Conservation (phyloP, 208 protist species). For the Wallacemonas sp. region DNA sequence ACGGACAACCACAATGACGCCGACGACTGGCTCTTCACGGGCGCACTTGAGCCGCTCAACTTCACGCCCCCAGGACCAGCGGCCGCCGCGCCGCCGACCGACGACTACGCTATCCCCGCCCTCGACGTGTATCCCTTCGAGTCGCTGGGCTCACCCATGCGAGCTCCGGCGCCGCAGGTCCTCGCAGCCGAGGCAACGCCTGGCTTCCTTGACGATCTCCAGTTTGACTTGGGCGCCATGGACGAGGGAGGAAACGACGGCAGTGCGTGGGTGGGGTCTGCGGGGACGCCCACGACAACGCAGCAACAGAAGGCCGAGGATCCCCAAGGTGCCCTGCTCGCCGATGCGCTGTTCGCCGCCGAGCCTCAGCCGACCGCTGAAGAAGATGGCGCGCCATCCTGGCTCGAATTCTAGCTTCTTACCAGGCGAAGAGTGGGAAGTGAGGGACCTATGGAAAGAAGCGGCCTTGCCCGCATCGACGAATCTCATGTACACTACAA, state of each 20-base stretch:
- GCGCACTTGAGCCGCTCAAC: constrained; percentile 11
- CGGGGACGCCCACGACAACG: not conserved
- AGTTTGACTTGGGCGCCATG: constrained; percentile 5
- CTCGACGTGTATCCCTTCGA: not conserved
- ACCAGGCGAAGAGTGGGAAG: no score
- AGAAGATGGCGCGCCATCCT: not conserved
- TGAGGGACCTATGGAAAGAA: no score
- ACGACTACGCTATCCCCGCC: no score
- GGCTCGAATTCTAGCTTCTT: not conserved
- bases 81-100: not conserved
- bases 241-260: not conserved
- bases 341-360: no score
- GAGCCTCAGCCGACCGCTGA: not conserved
- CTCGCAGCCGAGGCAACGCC: not conserved
- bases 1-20: not conserved
- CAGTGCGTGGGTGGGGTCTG: not conserved
- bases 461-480: no score
- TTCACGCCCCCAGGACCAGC: constrained; percentile 12
- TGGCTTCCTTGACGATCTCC: not conserved
- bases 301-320: no score
- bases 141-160: no score
- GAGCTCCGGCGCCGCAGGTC: no score
- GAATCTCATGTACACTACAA: no score
- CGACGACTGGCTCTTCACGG: constrained; percentile 23
- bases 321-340: no score